Conservation (phyloP, 139 green algal genomes). For the Bryopsis sp. region DNA sequence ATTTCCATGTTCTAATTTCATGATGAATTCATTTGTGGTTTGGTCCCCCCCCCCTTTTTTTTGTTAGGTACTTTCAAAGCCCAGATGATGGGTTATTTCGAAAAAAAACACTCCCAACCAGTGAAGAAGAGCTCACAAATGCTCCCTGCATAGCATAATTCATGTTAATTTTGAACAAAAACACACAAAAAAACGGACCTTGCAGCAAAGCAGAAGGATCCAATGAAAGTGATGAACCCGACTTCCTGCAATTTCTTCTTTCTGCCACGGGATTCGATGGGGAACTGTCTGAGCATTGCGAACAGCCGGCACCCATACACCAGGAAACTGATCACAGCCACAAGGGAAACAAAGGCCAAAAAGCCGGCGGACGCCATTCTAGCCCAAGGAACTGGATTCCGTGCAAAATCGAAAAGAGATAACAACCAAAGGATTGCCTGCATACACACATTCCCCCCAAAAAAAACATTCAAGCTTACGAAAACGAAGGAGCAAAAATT, state of each 20-base stretch:
- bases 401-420: not conserved
- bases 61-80: too few species aligned
- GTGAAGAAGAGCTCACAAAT: too few species aligned
- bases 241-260: constrained; percentile 95
- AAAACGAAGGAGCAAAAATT: too few species aligned
- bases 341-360: constrained; percentile 64
- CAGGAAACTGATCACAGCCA: constrained; percentile 76
- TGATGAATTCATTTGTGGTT: too few species aligned
- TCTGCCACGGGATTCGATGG: constrained; percentile 83
- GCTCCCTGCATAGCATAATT: too few species aligned
- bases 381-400: not conserved
- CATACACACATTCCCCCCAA: not conserved
- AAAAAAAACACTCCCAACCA: too few species aligned
- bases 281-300: constrained; percentile 89
- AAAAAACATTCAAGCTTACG: too few species aligned
- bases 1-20: too few species aligned
- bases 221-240: constrained; percentile 87
- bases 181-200: constrained; percentile 31
- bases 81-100: too few species aligned
- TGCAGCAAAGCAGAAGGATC: constrained; percentile 78
- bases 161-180: not conserved
- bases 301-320: constrained; percentile 91
- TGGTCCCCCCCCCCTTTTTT: too few species aligned
- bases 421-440: constrained; percentile 5
- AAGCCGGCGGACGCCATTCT: constrained; percentile 59